Evolutionary conservation across 2,329 filamentous ascomycete genomes (phyloP), one percentile per base, ranked within the genome.

Genomic region (Aulographum hederae): DNA sequence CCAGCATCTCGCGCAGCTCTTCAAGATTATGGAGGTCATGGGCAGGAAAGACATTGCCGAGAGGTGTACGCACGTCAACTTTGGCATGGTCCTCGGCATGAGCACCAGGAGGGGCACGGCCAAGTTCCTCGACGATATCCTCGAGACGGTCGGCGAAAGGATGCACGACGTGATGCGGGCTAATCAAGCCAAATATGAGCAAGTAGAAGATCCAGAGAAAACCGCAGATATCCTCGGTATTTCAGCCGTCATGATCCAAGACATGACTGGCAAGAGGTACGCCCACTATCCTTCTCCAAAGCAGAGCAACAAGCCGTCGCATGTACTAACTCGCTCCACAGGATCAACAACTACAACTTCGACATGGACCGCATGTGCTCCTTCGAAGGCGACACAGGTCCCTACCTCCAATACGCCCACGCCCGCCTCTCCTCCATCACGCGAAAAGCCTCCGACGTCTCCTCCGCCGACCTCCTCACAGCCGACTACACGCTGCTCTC

Each of bases 121-220:
- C 19, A 54, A 57, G 37, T 58, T 54, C 35, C 49, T 64, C n/a
- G 54, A 58, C 42, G 56, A 66, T 51, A 60, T 61, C 36, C 46
- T 64, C 26, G 51, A 56, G 34, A 50, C 57, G 27, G 82, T 91
- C 5, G 75, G 72, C 45, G 86, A 94, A 34, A 81, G 85, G 57
- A 98, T 98, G 89, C 86, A 95, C 63, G 81, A 93, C 38, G 81
- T 91, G 32, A 98, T 98, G 89, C 72, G 63, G 55, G 78, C 77
- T 60, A 95, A 95, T 53, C 67, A 78, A 45, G 65, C 68, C 48
- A 98, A 98, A 63, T 98, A 95, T 56, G 60, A 72, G 34, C 84
- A 94, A 55, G 76, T 98, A 14, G 78, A 76, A 46, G 65, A 95
- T 52, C 86, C 86, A 1, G 73, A 72, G 33, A 67, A 70, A 33